Evolutionary conservation across 805 yeast species (phyloP).

Genomic region (Blastobotrys attinorum): DNA sequence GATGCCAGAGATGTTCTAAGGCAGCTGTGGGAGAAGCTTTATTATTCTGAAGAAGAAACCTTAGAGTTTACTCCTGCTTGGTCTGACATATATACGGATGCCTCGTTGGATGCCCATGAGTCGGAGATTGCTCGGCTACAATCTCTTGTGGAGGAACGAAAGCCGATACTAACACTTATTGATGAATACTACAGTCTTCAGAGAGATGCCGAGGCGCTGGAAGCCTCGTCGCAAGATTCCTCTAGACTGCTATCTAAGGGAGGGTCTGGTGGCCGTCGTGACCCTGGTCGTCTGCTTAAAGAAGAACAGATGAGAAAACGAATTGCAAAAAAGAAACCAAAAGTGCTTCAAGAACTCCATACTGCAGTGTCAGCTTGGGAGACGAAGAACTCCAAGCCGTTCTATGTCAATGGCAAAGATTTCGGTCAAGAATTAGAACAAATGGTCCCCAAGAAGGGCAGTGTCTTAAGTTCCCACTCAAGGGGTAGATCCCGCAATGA

Average conservation of each 20-base stretch:
- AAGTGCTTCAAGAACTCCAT: slow-evolving; percentile 45
- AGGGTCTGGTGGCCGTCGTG: slow-evolving; percentile 22
- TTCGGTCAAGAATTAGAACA: slow-evolving; percentile 27
- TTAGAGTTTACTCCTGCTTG: slow-evolving; percentile 37
- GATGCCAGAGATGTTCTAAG: slow-evolving; percentile 54
- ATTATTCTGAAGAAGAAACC: slow-evolving; percentile 47
- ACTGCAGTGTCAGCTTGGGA: slow-evolving; percentile 43
- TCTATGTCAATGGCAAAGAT: slow-evolving; percentile 41
- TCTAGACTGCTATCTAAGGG: slow-evolving; percentile 64
- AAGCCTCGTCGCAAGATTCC: slow-evolving; percentile 68
- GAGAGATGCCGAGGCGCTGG: slow-evolving; percentile 54
- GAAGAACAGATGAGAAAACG: slow-evolving; percentile 74
- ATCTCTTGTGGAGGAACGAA: slow-evolving; percentile 40
- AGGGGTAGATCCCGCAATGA: no score
- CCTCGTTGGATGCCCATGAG: slow-evolving; percentile 56
- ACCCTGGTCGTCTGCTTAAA: slow-evolving; percentile 62
- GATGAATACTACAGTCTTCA: slow-evolving; percentile 47
- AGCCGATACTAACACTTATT: slow-evolving; percentile 50
- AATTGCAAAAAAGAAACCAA: slow-evolving; percentile 62
- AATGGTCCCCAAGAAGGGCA: background rate
- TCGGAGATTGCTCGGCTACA: slow-evolving; percentile 47
- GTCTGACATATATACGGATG: slow-evolving; percentile 47
- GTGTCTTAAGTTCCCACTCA: no score
- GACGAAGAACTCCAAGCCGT: slow-evolving; percentile 21
- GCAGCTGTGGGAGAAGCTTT: slow-evolving; percentile 54